phyloP scores from a whole-genome alignment of 2,329 filamentous ascomycete species.

The Dactylonectria macrodidyma region DNA sequence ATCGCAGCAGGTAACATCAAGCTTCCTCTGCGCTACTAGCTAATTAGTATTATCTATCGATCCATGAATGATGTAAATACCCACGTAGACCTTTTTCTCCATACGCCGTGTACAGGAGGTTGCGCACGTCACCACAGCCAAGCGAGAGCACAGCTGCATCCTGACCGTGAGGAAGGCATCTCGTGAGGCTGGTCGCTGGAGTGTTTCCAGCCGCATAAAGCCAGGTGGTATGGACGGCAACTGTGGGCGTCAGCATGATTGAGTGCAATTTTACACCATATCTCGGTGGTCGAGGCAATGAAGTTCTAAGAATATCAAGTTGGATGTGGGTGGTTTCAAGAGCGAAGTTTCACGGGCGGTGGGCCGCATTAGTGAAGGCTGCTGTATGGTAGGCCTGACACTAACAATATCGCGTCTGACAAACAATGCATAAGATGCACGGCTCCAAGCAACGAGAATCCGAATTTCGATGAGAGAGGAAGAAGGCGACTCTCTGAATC shows the following conservation, averaged over 20 bases:
- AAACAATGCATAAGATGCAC: not conserved
- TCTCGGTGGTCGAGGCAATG: conserved; percentile 2
- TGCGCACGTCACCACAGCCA: conserved; percentile 70
- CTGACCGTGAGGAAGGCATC: conserved; percentile 63
- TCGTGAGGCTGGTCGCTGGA: conserved; percentile 65
- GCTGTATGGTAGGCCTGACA: not conserved
- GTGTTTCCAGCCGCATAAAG: conserved; percentile 69
- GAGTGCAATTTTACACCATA: conserved; percentile 14
- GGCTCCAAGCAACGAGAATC: not conserved
- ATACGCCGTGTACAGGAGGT: conserved; percentile 69
- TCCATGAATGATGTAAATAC: conserved; percentile 29
- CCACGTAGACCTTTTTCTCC: conserved; percentile 56
- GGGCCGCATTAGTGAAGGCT: conserved; percentile 10
- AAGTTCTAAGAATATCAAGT: not conserved
- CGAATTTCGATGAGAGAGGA: not conserved
- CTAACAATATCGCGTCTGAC: not conserved
- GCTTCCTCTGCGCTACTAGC: conserved; percentile 53
- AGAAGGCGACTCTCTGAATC: not conserved
- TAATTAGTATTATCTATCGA: conserved; percentile 40
- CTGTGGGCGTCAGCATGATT: conserved; percentile 56
- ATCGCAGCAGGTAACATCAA: conserved; percentile 73
- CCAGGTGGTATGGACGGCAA: conserved; percentile 50
- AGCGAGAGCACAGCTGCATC: conserved; percentile 67
- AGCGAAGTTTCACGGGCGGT: not conserved
- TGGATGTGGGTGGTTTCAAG: not conserved